Percentiles rank a stretch among this genome's conserved stretches.
phyloP scores from a whole-genome alignment of 78 protist genomes.

The Dictyostelium intermedium region DNA sequence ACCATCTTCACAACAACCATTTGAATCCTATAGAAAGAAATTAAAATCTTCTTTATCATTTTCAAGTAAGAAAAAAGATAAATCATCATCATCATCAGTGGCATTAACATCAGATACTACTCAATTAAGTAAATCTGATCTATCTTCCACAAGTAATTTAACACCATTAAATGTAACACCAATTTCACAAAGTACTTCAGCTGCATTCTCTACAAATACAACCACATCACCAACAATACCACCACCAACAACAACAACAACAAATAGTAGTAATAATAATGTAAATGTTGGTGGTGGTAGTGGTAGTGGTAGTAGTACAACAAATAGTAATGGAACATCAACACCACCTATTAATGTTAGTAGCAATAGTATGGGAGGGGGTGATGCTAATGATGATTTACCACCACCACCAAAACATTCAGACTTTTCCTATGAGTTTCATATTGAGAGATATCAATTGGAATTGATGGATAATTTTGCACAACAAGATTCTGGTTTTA shows the following conservation, averaged over 20 bases:
- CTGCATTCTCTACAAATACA: background rate
- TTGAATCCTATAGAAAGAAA: constrained; percentile 10
- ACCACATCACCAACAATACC: background rate
- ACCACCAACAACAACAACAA: background rate
- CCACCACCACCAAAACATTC: constrained; percentile 34
- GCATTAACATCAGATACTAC: background rate
- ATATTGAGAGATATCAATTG: constrained; percentile 42
- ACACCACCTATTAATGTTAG: constrained; percentile 28
- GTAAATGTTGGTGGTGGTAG: background rate
- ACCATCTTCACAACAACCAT: background rate
- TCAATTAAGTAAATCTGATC: background rate
- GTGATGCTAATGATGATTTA: background rate
- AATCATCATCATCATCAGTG: background rate
- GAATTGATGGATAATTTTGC: constrained; percentile 48
- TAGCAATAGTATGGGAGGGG: background rate
- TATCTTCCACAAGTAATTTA: background rate
- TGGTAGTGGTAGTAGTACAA: background rate
- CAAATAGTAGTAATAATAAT: background rate
- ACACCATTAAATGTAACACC: constrained; percentile 18
- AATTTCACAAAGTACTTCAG: background rate
- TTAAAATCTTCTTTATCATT: background rate
- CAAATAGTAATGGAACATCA: background rate
- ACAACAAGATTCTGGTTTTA: constrained; percentile 31
- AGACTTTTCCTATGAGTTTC: constrained; percentile 55
- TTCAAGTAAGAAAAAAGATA: constrained; percentile 21